A percentile compares a stretch with the other conserved stretches of the same genome.
These are phyloP conservation scores for Teratosphaeria zuluensis DNA, from an alignment of 2,329 filamentous ascomycete species.

Conservation along the genomic window DNA sequence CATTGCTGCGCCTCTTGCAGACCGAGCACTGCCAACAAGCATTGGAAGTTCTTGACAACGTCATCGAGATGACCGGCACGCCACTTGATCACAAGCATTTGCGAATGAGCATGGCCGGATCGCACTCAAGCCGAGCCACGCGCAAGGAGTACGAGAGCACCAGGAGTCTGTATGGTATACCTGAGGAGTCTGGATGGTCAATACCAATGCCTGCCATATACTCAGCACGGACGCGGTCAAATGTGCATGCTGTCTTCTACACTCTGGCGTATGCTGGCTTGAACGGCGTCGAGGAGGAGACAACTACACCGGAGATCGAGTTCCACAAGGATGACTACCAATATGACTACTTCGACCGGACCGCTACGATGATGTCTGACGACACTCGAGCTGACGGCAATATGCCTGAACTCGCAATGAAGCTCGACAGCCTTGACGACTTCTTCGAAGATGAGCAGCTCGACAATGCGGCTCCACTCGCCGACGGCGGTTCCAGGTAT, in stretches of 20 bases:
- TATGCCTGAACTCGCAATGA: conserved; percentile 68
- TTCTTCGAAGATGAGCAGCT: conserved; percentile 42
- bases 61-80: conserved; percentile 80
- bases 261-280: conserved; percentile 42
- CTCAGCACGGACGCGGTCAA: conserved; percentile 74
- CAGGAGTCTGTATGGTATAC: conserved; percentile 91
- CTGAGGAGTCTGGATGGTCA: conserved; percentile 91
- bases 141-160: conserved; percentile 92
- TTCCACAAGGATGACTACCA: conserved; percentile 86
- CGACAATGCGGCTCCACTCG: conserved; percentile 22
- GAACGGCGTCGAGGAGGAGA: conserved; percentile 38
- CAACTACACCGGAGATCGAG: conserved; percentile 75
- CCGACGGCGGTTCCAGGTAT: conserved; percentile 9
- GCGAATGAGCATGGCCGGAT: conserved; percentile 94
- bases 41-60: conserved; percentile 81
- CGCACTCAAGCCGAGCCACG: conserved; percentile 67
- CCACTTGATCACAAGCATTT: conserved; percentile 91
- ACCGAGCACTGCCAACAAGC: conserved; percentile 92
- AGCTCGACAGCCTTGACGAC: conserved; percentile 45
- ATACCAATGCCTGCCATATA: conserved; percentile 87
- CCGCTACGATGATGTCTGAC: conserved; percentile 88
- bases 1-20: conserved; percentile 76
- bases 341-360: conserved; percentile 68
- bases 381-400: conserved; percentile 62
- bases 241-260: conserved; percentile 94